Percentiles rank a stretch among this genome's conserved stretches.
These are phyloP conservation scores for Pelargonium cotyledonis DNA, from an alignment of 441 rosid species.

Conservation along the genomic window DNA sequence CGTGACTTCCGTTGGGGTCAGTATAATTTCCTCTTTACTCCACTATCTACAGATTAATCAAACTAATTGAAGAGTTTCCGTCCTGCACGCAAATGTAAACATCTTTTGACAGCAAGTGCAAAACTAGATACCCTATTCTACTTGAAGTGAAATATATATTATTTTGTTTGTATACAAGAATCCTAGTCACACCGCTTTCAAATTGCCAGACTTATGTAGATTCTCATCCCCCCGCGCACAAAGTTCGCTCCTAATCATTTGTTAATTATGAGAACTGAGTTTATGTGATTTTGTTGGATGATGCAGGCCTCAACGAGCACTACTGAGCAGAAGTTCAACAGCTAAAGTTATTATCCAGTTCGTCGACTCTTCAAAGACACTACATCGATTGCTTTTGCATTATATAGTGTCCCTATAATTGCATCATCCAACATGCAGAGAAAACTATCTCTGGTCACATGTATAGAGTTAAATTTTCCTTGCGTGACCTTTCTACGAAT, in stretches of 20 bases:
- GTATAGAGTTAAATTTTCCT: constrained; percentile 38
- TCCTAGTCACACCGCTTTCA: neutral
- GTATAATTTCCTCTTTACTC: constrained; percentile 21
- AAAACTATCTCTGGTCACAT: constrained; percentile 24
- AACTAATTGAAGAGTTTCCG: neutral
- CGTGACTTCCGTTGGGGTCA: constrained; percentile 80
- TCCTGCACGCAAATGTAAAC: neutral
- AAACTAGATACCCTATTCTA: neutral
- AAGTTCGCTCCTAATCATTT: neutral
- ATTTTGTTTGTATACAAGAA: neutral
- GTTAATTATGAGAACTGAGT: neutral
- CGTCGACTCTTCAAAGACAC: constrained; percentile 15
- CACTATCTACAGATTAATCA: neutral
- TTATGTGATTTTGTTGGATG: constrained; percentile 6
- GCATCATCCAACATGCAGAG: constrained; percentile 23
- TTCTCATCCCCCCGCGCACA: neutral
- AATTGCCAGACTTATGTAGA: neutral
- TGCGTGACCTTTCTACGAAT: constrained; percentile 32
- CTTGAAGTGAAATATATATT: neutral
- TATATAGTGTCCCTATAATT: constrained; percentile 7
- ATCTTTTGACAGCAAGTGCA: neutral
- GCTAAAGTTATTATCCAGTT: constrained; percentile 19
- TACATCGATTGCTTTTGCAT: constrained; percentile 22
- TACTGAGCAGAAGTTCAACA: constrained; percentile 54
- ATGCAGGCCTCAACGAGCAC: constrained; percentile 76